Evolutionary conservation across 257 asterid genomes (phyloP).

Genomic region (Solanum bulbocastanum): DNA sequence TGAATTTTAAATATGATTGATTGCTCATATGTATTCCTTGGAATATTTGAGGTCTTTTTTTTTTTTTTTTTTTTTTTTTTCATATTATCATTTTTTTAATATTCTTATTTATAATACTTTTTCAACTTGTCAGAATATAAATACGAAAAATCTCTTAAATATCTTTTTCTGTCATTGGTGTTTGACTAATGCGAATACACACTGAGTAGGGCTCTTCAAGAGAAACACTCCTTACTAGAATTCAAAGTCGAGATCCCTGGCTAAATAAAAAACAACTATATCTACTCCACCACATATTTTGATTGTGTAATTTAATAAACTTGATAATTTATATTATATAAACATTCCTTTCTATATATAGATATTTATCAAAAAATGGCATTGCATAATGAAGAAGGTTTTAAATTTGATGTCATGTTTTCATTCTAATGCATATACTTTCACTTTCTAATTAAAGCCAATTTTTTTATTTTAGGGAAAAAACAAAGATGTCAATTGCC

Average conservation of each 20-base stretch:
- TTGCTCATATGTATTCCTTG: background rate
- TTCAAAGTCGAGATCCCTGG: background rate
- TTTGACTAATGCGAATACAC: too few relatives aligned
- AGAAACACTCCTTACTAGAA: background rate
- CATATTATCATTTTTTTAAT: background rate
- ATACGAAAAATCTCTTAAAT: background rate
- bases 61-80: background rate
- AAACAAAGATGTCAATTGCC: background rate
- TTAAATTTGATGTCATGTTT: background rate
- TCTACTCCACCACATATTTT: background rate
- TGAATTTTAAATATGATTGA: background rate
- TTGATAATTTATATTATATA: background rate
- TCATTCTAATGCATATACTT: background rate
- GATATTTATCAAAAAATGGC: background rate
- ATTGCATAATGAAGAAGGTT: background rate
- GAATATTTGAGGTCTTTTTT: background rate
- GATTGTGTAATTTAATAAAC: background rate
- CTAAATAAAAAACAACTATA: too few relatives aligned
- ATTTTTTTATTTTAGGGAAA: background rate
- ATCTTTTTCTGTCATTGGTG: background rate
- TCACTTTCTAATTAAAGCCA: background rate
- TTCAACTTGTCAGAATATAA: accelerated
- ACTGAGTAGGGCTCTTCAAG: accelerated
- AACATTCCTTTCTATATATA: background rate
- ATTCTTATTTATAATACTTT: too few relatives aligned